phyloP scores from a whole-genome alignment of 2,329 filamentous ascomycete genomes.

The Diaporthe sp. region DNA sequence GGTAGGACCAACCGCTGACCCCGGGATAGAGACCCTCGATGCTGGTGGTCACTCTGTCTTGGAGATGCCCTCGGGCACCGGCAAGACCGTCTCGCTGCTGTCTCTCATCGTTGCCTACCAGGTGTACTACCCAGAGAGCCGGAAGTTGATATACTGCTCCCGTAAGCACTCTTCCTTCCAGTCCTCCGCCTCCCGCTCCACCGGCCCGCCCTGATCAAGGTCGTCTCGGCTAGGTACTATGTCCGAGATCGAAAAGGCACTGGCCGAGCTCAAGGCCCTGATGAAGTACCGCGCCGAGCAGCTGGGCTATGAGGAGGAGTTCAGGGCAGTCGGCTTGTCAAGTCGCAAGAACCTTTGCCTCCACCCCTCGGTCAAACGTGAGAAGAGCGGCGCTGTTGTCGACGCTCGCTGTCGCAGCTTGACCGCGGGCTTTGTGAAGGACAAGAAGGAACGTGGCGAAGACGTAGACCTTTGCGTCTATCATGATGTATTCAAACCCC shows the following conservation, averaged over 20 bases:
- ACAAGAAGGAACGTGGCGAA: constrained; percentile 96
- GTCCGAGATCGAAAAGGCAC: constrained; percentile 98
- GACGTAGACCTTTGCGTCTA: constrained; percentile 95
- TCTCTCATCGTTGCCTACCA: constrained; percentile 98
- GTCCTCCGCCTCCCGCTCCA: neutral
- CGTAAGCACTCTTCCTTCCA: constrained; percentile 57
- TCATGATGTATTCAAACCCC: constrained; percentile 75
- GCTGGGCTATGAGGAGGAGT: constrained; percentile 92
- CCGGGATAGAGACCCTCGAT: constrained; percentile 77
- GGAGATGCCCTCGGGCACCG: constrained; percentile 98
- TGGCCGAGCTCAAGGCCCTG: constrained; percentile 88
- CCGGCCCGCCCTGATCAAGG: neutral
- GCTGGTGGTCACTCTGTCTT: constrained; percentile 94
- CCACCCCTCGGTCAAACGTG: constrained; percentile 93
- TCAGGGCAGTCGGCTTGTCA: constrained; percentile 89
- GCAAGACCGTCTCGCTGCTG: constrained; percentile 94
- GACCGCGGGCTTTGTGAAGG: constrained; percentile 96
- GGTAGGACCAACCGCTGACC: constrained; percentile 28
- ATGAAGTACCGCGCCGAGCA: constrained; percentile 96
- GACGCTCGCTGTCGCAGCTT: constrained; percentile 96
- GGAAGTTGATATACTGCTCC: constrained; percentile 98
- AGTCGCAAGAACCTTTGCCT: constrained; percentile 98
- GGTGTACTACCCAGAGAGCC: constrained; percentile 89
- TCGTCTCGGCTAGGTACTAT: constrained; percentile 73
- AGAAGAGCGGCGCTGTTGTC: constrained; percentile 94